Conservation (phyloP, 1,139 yeast genomes). For the Debaryomyces nepalensis region DNA sequence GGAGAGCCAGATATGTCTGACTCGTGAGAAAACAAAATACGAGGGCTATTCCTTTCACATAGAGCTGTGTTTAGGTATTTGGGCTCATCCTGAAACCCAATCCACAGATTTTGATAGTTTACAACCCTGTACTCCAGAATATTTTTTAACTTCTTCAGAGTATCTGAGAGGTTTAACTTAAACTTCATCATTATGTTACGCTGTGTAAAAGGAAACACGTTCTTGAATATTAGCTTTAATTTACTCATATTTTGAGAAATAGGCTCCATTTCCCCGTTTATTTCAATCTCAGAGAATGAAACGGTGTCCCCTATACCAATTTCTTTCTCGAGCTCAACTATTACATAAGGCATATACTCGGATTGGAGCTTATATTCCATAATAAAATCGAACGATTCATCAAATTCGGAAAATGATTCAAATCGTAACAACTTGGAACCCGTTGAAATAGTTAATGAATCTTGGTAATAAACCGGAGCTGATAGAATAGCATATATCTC, state of each 20-base stretch:
- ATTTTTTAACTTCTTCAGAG: not conserved
- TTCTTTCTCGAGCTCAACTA: slow-evolving; percentile 26
- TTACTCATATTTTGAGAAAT: slow-evolving; percentile 7
- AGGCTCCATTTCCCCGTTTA: slow-evolving; percentile 26
- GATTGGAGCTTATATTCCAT: slow-evolving; percentile 22
- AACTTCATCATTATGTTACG: slow-evolving; percentile 24
- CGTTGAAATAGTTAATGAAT: slow-evolving; percentile 16
- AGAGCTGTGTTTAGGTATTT: slow-evolving; percentile 3
- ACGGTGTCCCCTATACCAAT: slow-evolving; percentile 26
- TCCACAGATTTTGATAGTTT: slow-evolving; percentile 19
- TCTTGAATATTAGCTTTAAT: slow-evolving; percentile 20
- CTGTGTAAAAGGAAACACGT: slow-evolving; percentile 22
- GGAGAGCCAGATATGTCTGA: slow-evolving; percentile 6
- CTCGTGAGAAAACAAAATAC: slow-evolving; percentile 3
- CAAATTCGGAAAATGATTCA: slow-evolving; percentile 24
- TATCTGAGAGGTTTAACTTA: slow-evolving; percentile 15
- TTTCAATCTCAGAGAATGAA: slow-evolving; percentile 27
- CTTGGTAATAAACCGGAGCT: slow-evolving; percentile 12
- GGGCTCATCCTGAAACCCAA: slow-evolving; percentile 12
- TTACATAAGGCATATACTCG: slow-evolving; percentile 26
- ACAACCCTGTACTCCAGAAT: slow-evolving; percentile 16
- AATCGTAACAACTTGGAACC: slow-evolving; percentile 29
- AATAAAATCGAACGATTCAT: slow-evolving; percentile 20
- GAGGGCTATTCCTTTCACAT: not conserved
- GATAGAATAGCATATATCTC: slow-evolving; percentile 21